Conservation (phyloP, 2,329 filamentous ascomycete genomes). For the Ascochyta viciae-villosae region DNA sequence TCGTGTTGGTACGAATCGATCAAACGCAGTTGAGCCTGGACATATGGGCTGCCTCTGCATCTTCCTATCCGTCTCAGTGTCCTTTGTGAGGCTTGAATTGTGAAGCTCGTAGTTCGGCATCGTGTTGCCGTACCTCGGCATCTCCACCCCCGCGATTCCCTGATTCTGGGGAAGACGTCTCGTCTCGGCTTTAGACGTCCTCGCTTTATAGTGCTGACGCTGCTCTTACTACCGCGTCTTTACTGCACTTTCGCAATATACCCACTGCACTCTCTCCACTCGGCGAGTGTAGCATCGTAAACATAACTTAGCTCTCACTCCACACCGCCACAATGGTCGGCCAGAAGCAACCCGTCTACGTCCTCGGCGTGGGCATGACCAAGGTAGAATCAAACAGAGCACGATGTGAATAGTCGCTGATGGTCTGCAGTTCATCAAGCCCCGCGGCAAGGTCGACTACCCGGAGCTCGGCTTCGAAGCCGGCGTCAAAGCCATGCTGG, state of each 20-base stretch:
- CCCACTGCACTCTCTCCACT: not conserved
- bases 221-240: not conserved
- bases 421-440: conserved; percentile 82
- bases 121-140: conserved; percentile 6
- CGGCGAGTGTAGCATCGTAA: not conserved
- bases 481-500: conserved; percentile 82
- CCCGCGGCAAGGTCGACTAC: conserved; percentile 91
- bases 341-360: conserved; percentile 71
- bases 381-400: conserved; percentile 47
- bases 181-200: conserved; percentile 3
- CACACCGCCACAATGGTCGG: conserved; percentile 55
- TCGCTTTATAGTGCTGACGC: conserved; percentile 8
- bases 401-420: too few relatives aligned
- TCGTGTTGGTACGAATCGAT: not conserved
- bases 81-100: not conserved
- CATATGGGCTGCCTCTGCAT: too few relatives aligned
- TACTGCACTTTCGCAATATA: not conserved
- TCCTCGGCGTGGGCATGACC: conserved; percentile 97
- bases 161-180: conserved; percentile 3
- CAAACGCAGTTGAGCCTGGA: too few relatives aligned
- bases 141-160: conserved; percentile 16
- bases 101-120: not conserved
- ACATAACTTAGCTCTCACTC: not conserved
- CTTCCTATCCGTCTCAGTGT: not conserved
- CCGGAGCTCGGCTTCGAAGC: conserved; percentile 93